Conservation (phyloP, 495 filamentous ascomycete species). For the Aspergillus indologenus region DNA sequence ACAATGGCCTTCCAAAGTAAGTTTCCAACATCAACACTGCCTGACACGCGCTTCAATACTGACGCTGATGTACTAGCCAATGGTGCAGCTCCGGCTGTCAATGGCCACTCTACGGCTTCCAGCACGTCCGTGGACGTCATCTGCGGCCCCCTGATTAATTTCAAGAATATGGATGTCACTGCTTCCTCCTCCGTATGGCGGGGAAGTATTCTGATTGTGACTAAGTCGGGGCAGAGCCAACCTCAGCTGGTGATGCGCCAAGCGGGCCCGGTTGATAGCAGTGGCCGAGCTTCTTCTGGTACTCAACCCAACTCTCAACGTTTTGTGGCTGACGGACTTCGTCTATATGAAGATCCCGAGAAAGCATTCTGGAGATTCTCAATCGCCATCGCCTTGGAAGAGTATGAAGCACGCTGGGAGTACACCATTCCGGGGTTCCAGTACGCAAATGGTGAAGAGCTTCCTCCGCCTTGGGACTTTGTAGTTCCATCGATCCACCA, state of each 20-base stretch:
- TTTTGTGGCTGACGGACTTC: constrained; percentile 48
- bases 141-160: constrained; percentile 81
- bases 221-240: constrained; percentile 56
- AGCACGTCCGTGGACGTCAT: constrained; percentile 58
- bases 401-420: constrained; percentile 48
- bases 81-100: constrained; percentile 7
- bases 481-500: constrained; percentile 72
- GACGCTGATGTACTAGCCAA: neutral
- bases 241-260: constrained; percentile 50
- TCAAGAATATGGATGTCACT: constrained; percentile 71
- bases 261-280: constrained; percentile 34
- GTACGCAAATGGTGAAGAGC: constrained; percentile 37
- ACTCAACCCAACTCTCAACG: constrained; percentile 10
- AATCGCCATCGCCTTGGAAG: constrained; percentile 50
- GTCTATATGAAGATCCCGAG: constrained; percentile 73
- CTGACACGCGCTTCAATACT: constrained; percentile 3
- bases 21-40: neutral
- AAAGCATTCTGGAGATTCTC: constrained; percentile 83
- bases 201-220: constrained; percentile 80
- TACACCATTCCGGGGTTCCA: constrained; percentile 45
- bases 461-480: constrained; percentile 53
- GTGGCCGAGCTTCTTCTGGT: constrained; percentile 11
- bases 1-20: constrained; percentile 11
- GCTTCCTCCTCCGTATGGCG: constrained; percentile 59
- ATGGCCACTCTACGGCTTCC: constrained; percentile 13